Evolutionary conservation across 116 monocot species (phyloP).

Genomic region (Phalaenopsis hybrid): DNA sequence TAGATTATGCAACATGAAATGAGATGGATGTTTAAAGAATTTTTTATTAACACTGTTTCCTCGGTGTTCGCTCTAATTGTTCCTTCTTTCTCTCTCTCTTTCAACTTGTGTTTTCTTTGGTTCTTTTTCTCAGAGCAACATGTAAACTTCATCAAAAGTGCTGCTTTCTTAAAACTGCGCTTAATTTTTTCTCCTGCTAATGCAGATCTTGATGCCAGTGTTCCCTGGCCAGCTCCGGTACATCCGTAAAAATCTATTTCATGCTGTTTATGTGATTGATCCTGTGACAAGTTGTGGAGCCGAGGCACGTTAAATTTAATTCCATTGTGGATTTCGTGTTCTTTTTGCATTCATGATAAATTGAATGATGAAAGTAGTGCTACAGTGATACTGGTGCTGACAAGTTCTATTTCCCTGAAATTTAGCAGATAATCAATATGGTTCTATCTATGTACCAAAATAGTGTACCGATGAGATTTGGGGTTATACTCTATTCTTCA

Average conservation of each 20-base stretch:
- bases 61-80: too few species aligned
- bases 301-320: slow-evolving; percentile 36
- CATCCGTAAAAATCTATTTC: slow-evolving; percentile 90
- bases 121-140: neutral
- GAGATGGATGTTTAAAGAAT: neutral
- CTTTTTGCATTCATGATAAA: neutral
- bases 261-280: slow-evolving; percentile 93
- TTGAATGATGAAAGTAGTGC: neutral
- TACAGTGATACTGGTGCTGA: neutral
- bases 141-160: neutral
- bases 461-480: slow-evolving; percentile 90
- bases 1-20: neutral
- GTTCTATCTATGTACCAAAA: slow-evolving; percentile 71
- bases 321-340: neutral
- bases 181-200: slow-evolving; percentile 6
- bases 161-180: neutral
- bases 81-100: too few species aligned
- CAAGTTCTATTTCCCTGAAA: slow-evolving; percentile 11
- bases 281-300: slow-evolving; percentile 78
- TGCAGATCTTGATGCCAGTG: slow-evolving; percentile 89
- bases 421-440: slow-evolving; percentile 56
- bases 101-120: neutral
- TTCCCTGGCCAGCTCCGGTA: slow-evolving; percentile 94
- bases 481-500: slow-evolving; percentile 83
- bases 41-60: neutral